These are phyloP conservation scores for Sporothrix protearum DNA, from an alignment of 2,329 filamentous ascomycete species.

Conservation along the genomic window DNA sequence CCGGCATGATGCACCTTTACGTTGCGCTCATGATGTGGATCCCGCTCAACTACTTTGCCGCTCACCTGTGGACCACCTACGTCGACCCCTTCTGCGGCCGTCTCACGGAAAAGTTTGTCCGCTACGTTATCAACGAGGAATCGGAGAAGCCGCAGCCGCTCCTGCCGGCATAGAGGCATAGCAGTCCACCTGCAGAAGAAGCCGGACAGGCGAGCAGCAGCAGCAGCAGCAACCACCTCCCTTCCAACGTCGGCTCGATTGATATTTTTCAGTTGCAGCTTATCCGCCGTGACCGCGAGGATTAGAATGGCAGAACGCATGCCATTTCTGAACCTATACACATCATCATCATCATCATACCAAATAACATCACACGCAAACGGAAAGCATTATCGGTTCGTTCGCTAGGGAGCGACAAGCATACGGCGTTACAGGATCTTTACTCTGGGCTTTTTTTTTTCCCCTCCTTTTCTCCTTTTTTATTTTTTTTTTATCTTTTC, in stretches of 20 bases:
- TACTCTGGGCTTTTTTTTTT: not conserved
- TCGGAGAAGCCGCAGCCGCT: constrained; percentile 28
- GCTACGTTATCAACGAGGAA: constrained; percentile 27
- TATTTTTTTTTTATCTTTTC: not conserved
- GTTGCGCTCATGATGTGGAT: constrained; percentile 45
- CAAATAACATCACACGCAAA: not conserved
- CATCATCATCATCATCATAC: not conserved
- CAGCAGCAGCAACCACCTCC: no score
- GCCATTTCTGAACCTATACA: not conserved
- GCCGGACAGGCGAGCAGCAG: not conserved
- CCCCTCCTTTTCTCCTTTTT: not conserved
- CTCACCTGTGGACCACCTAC: constrained; percentile 51
- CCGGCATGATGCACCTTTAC: constrained; percentile 38
- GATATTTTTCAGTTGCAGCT: not conserved
- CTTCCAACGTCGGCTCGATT: no score
- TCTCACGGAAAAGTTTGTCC: constrained; percentile 40
- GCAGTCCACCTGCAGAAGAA: not conserved
- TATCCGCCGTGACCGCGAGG: not conserved
- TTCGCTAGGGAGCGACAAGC: constrained; percentile 5
- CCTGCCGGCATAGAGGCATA: constrained; percentile 15
- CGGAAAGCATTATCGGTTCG: not conserved
- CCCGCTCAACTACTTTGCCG: constrained; percentile 44
- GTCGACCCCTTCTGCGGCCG: constrained; percentile 51
- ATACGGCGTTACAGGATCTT: constrained; percentile 17
- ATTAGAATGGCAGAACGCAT: not conserved